Percentiles rank a stretch among this genome's conserved stretches.
Conservation (phyloP, 225 moss, liverwort and hornwort species). For the Rhytidiadelphus loreus region DNA sequence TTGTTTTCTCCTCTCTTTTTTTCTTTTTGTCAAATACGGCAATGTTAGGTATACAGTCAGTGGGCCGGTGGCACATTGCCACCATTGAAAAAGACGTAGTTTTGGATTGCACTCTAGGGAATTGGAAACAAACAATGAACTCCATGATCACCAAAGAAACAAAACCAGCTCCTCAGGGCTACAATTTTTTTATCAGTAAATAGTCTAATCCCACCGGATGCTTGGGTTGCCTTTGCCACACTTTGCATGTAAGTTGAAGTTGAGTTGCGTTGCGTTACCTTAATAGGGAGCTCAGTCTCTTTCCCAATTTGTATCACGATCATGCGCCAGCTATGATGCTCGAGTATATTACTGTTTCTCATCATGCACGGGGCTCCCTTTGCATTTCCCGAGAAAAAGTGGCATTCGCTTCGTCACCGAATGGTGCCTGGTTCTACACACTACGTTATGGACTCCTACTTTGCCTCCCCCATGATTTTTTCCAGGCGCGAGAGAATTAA, state of each 20-base stretch:
- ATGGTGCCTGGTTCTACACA: background rate
- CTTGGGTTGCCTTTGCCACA: background rate
- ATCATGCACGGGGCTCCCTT: background rate
- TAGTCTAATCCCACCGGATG: background rate
- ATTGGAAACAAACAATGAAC: background rate
- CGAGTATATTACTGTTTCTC: background rate
- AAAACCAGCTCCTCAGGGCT: background rate
- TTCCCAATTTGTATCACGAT: background rate
- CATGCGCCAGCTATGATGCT: background rate
- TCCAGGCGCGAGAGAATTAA: background rate
- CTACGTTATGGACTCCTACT: background rate
- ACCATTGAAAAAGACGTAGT: background rate
- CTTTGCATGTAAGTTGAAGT: background rate
- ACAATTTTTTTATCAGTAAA: background rate
- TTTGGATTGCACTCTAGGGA: background rate
- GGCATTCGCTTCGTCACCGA: background rate
- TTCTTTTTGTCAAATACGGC: background rate
- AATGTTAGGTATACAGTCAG: background rate
- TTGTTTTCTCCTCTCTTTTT: background rate
- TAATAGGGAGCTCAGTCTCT: background rate
- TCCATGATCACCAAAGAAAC: background rate
- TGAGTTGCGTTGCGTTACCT: background rate
- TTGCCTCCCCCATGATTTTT: background rate
- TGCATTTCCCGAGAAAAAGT: background rate
- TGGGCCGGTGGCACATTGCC: constrained; percentile 35